phyloP scores from a whole-genome alignment of 2,329 filamentous ascomycete species.

The Fusarium staphyleae region DNA sequence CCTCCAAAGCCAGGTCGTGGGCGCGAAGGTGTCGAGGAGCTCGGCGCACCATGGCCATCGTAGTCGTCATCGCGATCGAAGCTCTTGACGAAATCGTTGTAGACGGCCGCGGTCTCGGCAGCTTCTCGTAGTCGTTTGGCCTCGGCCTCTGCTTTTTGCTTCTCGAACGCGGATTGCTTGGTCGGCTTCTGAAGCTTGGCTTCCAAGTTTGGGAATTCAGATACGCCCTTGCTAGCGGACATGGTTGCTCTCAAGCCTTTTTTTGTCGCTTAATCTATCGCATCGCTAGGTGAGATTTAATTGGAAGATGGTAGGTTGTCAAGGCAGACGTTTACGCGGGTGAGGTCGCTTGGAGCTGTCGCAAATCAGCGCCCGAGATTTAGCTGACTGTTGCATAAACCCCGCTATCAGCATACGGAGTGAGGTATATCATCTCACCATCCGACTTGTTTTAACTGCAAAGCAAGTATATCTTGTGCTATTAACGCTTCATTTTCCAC shows the following conservation, averaged over 20 bases:
- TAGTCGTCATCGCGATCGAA: constrained; percentile 69
- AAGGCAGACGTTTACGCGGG: neutral
- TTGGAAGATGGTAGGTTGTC: neutral
- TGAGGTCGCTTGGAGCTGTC: constrained; percentile 6
- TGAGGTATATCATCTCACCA: neutral
- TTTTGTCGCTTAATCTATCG: neutral
- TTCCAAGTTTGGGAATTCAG: constrained; percentile 74
- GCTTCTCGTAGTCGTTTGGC: constrained; percentile 85
- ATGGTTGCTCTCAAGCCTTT: constrained; percentile 45
- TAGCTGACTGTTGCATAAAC: constrained; percentile 27
- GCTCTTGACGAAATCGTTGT: constrained; percentile 86
- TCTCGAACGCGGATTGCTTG: constrained; percentile 88
- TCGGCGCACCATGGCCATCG: constrained; percentile 13
- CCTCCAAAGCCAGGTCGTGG: constrained; percentile 42
- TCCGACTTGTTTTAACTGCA: neutral
- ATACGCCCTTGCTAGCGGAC: constrained; percentile 57
- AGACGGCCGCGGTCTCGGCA: constrained; percentile 85
- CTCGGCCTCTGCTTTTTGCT: constrained; percentile 87
- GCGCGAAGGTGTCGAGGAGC: constrained; percentile 28
- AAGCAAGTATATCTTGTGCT: constrained; percentile 11
- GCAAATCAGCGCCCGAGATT: constrained; percentile 3
- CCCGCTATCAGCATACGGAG: constrained; percentile 12
- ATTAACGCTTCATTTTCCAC: constrained; percentile 21
- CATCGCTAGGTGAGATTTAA: constrained; percentile 21
- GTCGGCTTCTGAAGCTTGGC: constrained; percentile 80